These are phyloP conservation scores for Zarea fungicola DNA, from an alignment of 2,329 filamentous ascomycete species.

Conservation along the genomic window DNA sequence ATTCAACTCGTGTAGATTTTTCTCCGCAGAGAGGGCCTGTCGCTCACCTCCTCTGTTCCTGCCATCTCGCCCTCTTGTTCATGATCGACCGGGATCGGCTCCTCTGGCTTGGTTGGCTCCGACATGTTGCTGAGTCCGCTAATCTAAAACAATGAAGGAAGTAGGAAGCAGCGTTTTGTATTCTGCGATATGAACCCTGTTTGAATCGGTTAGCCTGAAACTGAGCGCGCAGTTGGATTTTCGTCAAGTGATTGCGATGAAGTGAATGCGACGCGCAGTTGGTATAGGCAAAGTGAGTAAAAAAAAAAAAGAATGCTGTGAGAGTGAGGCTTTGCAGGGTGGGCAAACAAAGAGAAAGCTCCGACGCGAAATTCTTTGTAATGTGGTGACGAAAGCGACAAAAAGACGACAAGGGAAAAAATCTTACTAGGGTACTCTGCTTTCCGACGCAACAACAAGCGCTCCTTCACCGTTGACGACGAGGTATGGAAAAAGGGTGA, in stretches of 20 bases:
- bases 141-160: not conserved
- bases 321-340: not conserved
- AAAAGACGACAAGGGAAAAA: not conserved
- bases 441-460: conserved; percentile 1
- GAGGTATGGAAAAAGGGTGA: conserved; percentile 2
- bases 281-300: not conserved
- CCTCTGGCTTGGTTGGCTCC: conserved; percentile 11
- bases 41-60: conserved; percentile 14
- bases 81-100: conserved; percentile 12
- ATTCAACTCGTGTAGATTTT: not conserved
- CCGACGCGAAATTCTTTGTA: too few species aligned
- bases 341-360: conserved; percentile 5
- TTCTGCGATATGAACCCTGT: too few species aligned
- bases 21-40: conserved; percentile 4
- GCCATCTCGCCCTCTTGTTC: conserved; percentile 11
- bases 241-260: not conserved
- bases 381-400: not conserved
- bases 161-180: not conserved
- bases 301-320: too few species aligned
- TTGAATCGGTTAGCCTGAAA: too few species aligned
- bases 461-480: conserved; percentile 3
- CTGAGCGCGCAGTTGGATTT: too few species aligned
- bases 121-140: conserved; percentile 5
- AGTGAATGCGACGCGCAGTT: conserved; percentile 9
- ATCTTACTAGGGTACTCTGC: conserved; percentile 8